phyloP scores from a whole-genome alignment of 768 basidiomycete genomes.

The Pholiota microspora region DNA sequence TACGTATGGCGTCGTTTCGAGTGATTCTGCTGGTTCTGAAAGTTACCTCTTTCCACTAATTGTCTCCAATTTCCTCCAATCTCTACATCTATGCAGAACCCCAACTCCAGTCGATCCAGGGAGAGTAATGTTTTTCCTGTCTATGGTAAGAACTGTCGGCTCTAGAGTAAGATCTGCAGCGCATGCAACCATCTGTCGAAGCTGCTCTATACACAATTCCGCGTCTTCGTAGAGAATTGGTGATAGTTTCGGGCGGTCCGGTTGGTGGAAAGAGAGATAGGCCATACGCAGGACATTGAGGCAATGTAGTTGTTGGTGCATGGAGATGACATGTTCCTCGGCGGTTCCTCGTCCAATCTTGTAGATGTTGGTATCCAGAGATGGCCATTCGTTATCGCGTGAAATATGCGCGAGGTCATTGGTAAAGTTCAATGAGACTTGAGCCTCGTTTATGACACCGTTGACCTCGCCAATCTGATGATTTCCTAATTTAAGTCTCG shows the following conservation, averaged over 20 bases:
- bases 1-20: too few species aligned
- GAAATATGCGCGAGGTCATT: conserved; percentile 1
- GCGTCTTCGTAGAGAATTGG: background rate
- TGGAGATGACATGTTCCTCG: background rate
- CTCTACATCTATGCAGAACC: conserved; percentile 5
- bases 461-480: background rate
- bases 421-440: conserved; percentile 2
- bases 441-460: background rate
- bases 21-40: too few species aligned
- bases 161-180: conserved; percentile 5
- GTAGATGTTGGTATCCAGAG: background rate
- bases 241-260: background rate
- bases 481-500: background rate
- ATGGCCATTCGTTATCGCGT: background rate
- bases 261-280: conserved; percentile 1
- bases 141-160: background rate
- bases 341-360: background rate
- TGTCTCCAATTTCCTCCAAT: conserved; percentile 1
- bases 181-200: conserved; percentile 7
- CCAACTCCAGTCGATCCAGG: conserved; percentile 5
- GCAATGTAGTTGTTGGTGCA: conserved; percentile 10
- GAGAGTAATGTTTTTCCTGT: background rate
- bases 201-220: conserved; percentile 9
- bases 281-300: conserved; percentile 2
- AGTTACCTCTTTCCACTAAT: too few species aligned